These are phyloP conservation scores for Escovopsis sp. DNA, from an alignment of 2,329 filamentous ascomycete genomes.

Conservation along the genomic window DNA sequence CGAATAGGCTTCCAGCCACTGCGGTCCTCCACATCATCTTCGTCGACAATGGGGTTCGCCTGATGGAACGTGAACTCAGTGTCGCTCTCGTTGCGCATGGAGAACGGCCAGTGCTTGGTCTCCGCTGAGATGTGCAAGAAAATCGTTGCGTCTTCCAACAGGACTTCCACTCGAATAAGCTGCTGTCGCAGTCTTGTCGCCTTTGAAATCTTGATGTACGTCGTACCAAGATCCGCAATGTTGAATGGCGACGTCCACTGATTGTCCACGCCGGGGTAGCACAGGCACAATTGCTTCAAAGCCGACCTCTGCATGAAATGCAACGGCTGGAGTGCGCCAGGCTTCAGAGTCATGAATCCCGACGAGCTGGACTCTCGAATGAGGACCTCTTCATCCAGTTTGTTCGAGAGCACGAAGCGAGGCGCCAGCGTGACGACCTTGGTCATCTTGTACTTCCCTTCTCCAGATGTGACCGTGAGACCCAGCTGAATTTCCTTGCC, in stretches of 20 bases:
- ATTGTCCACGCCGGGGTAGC: slow-evolving; percentile 87
- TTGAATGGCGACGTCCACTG: slow-evolving; percentile 98
- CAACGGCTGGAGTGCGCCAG: slow-evolving; percentile 69
- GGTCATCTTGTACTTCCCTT: slow-evolving; percentile 95
- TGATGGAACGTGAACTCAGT: slow-evolving; percentile 95
- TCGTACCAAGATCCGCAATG: slow-evolving; percentile 84
- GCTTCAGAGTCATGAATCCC: slow-evolving; percentile 61
- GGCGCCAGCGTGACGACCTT: slow-evolving; percentile 91
- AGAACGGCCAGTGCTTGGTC: slow-evolving; percentile 94
- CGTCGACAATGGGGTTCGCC: slow-evolving; percentile 80
- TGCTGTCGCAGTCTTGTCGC: slow-evolving; percentile 69
- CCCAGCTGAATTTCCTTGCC: slow-evolving; percentile 80
- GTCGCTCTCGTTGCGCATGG: slow-evolving; percentile 96
- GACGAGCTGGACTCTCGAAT: slow-evolving; percentile 87
- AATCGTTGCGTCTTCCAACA: slow-evolving; percentile 86
- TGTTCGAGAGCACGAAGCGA: slow-evolving; percentile 88
- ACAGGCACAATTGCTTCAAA: slow-evolving; percentile 81
- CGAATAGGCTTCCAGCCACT: slow-evolving; percentile 86
- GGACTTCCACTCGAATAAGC: slow-evolving; percentile 72
- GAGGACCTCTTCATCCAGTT: slow-evolving; percentile 73
- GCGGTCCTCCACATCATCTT: slow-evolving; percentile 70
- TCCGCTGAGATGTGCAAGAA: slow-evolving; percentile 86
- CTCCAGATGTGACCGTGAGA: slow-evolving; percentile 74
- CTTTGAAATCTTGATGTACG: slow-evolving; percentile 87
- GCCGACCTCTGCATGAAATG: slow-evolving; percentile 76